Evolutionary conservation across 192 early-diverging fungal genomes (phyloP).

Genomic region (Linnemannia elongata): DNA sequence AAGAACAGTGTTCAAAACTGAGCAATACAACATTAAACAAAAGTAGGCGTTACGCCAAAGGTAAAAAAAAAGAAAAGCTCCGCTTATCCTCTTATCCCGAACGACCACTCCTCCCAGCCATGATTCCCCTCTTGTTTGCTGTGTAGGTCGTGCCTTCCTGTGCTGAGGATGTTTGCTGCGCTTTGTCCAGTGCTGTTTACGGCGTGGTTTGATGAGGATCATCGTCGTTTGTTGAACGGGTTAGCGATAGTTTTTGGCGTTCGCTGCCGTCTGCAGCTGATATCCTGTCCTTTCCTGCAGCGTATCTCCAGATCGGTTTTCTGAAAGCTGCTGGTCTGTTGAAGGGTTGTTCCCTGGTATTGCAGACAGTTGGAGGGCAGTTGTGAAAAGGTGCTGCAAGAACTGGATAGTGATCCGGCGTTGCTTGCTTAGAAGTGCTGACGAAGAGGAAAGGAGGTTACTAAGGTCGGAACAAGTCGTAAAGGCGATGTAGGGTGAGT

Average conservation of each 20-base stretch:
- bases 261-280: not conserved
- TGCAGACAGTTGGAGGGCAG: not conserved
- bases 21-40: not conserved
- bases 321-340: not conserved
- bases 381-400: not conserved
- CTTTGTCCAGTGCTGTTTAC: not conserved
- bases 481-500: not conserved
- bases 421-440: not conserved
- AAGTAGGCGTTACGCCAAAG: not conserved
- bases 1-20: constrained; percentile 11
- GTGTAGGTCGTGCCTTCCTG: not conserved
- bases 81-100: not conserved
- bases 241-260: not conserved
- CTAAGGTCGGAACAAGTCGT: not conserved
- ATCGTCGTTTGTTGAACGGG: not conserved
- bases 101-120: not conserved
- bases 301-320: not conserved
- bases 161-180: not conserved
- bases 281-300: not conserved
- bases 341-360: not conserved
- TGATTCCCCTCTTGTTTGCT: not conserved
- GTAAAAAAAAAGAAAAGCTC: not conserved
- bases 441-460: not conserved
- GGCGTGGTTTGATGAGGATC: not conserved
- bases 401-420: not conserved